phyloP scores from a whole-genome alignment of 1,284 basidiomycete species.

The Sphaerobolus stellatus region DNA sequence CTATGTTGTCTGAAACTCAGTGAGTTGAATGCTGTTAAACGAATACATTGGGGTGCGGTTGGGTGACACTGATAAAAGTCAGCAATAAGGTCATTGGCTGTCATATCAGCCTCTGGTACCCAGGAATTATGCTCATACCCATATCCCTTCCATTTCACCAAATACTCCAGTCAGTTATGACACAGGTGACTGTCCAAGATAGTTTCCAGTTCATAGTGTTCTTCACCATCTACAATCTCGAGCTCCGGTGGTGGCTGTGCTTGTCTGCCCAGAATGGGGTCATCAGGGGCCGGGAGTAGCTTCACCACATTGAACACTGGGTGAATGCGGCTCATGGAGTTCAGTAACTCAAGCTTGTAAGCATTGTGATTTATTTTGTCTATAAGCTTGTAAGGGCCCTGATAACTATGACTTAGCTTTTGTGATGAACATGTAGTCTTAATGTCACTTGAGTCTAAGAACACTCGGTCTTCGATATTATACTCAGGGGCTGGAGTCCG shows the following conservation, averaged over 20 bases:
- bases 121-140: slow-evolving; percentile 1
- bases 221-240: not conserved
- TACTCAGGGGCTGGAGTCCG: not conserved
- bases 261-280: not conserved
- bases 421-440: not conserved
- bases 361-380: not conserved
- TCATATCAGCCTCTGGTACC: not conserved
- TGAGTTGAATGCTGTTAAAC: no score
- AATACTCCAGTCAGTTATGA: not conserved
- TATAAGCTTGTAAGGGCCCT: slow-evolving; percentile 21
- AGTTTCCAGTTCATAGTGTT: not conserved
- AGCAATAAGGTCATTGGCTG: not conserved
- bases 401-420: not conserved
- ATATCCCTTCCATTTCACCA: slow-evolving; percentile 2
- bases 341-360: no score
- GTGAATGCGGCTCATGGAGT: not conserved
- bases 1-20: no score
- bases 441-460: not conserved
- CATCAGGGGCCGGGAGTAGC: not conserved
- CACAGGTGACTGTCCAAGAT: not conserved
- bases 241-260: not conserved
- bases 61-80: no score
- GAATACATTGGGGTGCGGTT: no score
- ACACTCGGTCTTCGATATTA: not conserved
- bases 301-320: not conserved